A percentile compares a stretch with the other conserved stretches of the same genome.
These are phyloP conservation scores for Arthrobotrys entomopaga DNA, from an alignment of 2,329 filamentous ascomycete species.

Conservation along the genomic window DNA sequence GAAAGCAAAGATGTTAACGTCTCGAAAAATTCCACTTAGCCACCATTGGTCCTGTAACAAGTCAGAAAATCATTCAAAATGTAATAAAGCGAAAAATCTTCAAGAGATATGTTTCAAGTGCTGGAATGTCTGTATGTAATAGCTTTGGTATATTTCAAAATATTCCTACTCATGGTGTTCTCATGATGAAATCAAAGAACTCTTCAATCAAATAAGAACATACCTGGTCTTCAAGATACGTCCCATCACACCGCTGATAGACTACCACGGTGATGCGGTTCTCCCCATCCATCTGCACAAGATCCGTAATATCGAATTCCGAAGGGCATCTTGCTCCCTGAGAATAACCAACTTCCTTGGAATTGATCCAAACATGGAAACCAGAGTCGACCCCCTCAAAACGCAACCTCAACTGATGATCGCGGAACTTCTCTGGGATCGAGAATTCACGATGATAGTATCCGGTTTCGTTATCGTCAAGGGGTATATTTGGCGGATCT, in stretches of 20 bases:
- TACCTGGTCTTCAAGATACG: conserved; percentile 73
- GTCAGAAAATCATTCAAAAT: not conserved
- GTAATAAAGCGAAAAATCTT: not conserved
- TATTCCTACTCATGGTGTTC: not conserved
- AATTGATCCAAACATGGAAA: conserved; percentile 76
- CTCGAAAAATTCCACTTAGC: conserved; percentile 74
- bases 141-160: not conserved
- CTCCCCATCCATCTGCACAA: conserved; percentile 63
- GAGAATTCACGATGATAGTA: conserved; percentile 70
- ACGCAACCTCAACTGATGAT: conserved; percentile 70
- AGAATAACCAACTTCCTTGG: conserved; percentile 72
- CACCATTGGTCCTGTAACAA: conserved; percentile 72
- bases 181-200: not conserved
- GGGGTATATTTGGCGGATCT: conserved; percentile 71
- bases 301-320: conserved; percentile 73
- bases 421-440: conserved; percentile 67
- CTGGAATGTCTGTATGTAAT: not conserved
- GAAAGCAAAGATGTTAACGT: conserved; percentile 72
- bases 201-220: conserved; percentile 49
- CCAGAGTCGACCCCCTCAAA: conserved; percentile 79
- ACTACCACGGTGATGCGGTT: conserved; percentile 73
- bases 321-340: conserved; percentile 75
- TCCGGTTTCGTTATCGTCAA: conserved; percentile 72
- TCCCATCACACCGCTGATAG: conserved; percentile 76
- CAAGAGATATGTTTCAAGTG: not conserved